Conservation (phyloP, 202 grass and related monocot species). For the Sporobolus alterniflorus region DNA sequence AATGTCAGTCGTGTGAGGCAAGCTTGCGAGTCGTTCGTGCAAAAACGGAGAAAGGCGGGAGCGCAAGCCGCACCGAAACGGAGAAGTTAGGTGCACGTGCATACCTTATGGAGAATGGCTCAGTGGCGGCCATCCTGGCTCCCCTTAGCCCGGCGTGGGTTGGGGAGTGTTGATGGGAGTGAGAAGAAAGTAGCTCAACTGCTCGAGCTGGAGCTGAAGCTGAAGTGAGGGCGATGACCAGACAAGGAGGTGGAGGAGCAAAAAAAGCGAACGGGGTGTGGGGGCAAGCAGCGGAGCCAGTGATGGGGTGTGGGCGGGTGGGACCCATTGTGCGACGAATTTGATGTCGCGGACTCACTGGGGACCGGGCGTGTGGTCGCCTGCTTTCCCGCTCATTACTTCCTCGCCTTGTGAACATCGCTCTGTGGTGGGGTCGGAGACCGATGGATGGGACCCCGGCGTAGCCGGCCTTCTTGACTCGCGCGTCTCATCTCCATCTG, state of each 20-base stretch:
- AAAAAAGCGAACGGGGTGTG: background rate
- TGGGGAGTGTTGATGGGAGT: no score
- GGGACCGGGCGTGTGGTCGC: background rate
- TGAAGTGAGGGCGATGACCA: background rate
- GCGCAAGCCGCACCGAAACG: background rate
- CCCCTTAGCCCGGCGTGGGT: conserved; percentile 20
- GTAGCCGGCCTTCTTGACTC: no score
- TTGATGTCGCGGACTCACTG: conserved; percentile 24
- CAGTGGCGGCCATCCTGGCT: conserved; percentile 29
- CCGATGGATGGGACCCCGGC: no score
- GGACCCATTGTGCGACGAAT: conserved; percentile 20
- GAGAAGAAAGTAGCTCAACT: no score
- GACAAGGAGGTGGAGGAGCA: background rate
- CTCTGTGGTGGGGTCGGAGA: background rate
- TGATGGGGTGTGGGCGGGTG: background rate
- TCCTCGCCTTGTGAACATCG: conserved; percentile 6
- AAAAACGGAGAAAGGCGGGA: background rate
- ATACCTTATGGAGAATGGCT: conserved; percentile 74
- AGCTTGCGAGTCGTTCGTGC: no score
- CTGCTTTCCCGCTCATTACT: conserved; percentile 5
- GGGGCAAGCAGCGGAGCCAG: background rate
- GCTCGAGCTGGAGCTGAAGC: background rate
- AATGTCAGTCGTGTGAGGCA: background rate
- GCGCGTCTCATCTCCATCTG: no score
- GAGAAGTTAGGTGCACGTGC: background rate